phyloP scores from a whole-genome alignment of 345 rosid genomes.

The Odontarrhena argentea region DNA sequence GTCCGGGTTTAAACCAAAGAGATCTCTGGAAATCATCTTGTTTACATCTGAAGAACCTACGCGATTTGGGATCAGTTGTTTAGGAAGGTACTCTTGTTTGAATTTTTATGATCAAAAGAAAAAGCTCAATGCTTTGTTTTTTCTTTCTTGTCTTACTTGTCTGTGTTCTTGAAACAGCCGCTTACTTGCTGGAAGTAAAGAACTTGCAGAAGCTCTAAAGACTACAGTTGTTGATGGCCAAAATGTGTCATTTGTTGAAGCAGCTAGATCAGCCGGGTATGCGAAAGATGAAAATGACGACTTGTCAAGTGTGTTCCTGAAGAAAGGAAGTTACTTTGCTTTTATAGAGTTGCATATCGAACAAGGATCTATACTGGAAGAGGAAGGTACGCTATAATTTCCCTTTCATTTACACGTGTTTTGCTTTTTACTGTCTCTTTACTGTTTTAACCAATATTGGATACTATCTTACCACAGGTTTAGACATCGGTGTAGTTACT shows the following conservation, averaged over 20 bases:
- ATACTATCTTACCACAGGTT: slow-evolving; percentile 45
- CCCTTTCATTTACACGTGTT: not conserved
- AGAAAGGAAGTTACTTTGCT: slow-evolving; percentile 73
- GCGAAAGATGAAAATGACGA: slow-evolving; percentile 53
- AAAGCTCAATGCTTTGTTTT: slow-evolving; percentile 7
- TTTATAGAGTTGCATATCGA: slow-evolving; percentile 94
- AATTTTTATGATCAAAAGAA: not conserved
- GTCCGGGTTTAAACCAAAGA: slow-evolving; percentile 82
- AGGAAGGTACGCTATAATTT: slow-evolving; percentile 55
- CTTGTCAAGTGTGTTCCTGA: slow-evolving; percentile 61
- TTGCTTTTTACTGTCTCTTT: not conserved
- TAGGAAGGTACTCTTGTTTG: slow-evolving; percentile 70
- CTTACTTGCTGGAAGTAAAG: slow-evolving; percentile 70
- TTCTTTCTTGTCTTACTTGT: slow-evolving; percentile 8
- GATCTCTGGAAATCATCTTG: slow-evolving; percentile 78
- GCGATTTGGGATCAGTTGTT: slow-evolving; percentile 89
- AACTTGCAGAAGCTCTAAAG: slow-evolving; percentile 61
- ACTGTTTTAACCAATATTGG: not conserved
- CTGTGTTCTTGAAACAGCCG: slow-evolving; percentile 54
- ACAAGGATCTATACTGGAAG: slow-evolving; percentile 92
- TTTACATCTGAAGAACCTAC: slow-evolving; percentile 99
- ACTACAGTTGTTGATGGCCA: slow-evolving; percentile 63
- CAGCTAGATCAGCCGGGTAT: slow-evolving; percentile 86
- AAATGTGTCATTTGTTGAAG: slow-evolving; percentile 73
- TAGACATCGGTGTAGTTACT: slow-evolving; percentile 82